Percentiles rank a stretch among this genome's conserved stretches.
These are phyloP conservation scores for Arthrobotrys sinensis DNA, from an alignment of 2,329 filamentous ascomycete genomes.

Conservation along the genomic window DNA sequence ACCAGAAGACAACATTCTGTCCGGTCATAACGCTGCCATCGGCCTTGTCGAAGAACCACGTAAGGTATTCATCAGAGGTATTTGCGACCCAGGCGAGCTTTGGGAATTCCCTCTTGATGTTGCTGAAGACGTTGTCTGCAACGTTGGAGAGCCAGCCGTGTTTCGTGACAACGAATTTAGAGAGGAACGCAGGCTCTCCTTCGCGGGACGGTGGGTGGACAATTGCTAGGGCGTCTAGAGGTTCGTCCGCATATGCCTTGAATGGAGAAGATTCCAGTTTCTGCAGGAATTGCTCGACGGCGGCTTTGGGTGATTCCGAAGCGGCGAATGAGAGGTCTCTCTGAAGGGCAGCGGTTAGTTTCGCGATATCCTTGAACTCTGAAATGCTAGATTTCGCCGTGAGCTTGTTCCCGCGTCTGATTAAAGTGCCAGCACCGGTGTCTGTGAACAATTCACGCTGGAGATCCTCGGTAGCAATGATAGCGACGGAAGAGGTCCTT, in stretches of 20 bases:
- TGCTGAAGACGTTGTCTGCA: constrained; percentile 93
- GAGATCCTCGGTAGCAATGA: constrained; percentile 94
- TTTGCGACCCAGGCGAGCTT: constrained; percentile 97
- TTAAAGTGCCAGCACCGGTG: constrained; percentile 92
- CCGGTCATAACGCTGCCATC: constrained; percentile 89
- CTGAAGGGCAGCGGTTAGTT: constrained; percentile 83
- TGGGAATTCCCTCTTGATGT: constrained; percentile 92
- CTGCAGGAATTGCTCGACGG: constrained; percentile 88
- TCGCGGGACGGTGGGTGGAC: constrained; percentile 81
- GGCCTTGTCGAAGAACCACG: constrained; percentile 98
- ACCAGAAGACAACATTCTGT: constrained; percentile 96
- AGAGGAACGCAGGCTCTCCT: constrained; percentile 82
- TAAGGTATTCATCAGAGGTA: constrained; percentile 94
- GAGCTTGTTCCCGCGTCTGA: constrained; percentile 91
- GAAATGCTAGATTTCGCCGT: constrained; percentile 79
- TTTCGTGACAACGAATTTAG: constrained; percentile 93
- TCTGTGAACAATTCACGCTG: constrained; percentile 98
- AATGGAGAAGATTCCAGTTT: constrained; percentile 83
- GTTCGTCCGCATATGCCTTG: constrained; percentile 93
- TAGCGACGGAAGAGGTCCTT: constrained; percentile 92
- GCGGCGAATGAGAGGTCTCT: constrained; percentile 84
- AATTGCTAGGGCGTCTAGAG: constrained; percentile 91
- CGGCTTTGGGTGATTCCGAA: constrained; percentile 75
- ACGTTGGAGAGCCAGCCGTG: constrained; percentile 94
- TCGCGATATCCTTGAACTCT: constrained; percentile 81